Conservation (phyloP, 1,139 yeast species). For the Kodamaea derodonti region DNA sequence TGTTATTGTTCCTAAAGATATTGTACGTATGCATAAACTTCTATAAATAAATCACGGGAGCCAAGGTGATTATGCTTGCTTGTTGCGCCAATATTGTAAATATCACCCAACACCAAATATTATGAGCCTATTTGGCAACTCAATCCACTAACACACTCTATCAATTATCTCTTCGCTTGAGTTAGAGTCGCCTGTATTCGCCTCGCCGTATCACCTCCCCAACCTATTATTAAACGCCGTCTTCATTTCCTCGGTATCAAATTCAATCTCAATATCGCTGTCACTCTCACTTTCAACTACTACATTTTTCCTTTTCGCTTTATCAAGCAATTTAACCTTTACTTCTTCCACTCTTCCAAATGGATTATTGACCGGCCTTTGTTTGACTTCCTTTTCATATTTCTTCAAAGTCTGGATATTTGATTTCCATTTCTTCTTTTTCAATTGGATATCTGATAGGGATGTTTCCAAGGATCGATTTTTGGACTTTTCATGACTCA, state of each 20-base stretch:
- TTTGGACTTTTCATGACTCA: slow-evolving; percentile 18
- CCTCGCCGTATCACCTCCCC: too few relatives aligned
- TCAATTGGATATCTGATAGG: slow-evolving; percentile 14
- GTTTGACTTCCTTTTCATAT: slow-evolving; percentile 14
- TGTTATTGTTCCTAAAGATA: too few relatives aligned
- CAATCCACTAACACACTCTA: too few relatives aligned
- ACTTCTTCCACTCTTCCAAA: slow-evolving; percentile 3
- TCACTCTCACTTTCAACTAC: slow-evolving; percentile 10
- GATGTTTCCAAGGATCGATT: slow-evolving; percentile 19
- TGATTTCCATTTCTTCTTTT: slow-evolving; percentile 20
- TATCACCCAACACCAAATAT: too few relatives aligned
- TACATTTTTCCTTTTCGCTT: slow-evolving; percentile 8
- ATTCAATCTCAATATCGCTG: slow-evolving; percentile 19
- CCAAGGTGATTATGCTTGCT: too few relatives aligned
- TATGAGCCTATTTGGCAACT: too few relatives aligned
- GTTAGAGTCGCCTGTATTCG: too few relatives aligned
- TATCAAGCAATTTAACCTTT: slow-evolving; percentile 5
- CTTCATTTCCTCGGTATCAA: slow-evolving; percentile 15
- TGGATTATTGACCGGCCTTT: slow-evolving; percentile 4
- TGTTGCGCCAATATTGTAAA: too few relatives aligned
- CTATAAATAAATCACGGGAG: too few relatives aligned
- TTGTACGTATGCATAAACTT: too few relatives aligned
- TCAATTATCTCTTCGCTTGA: too few relatives aligned
- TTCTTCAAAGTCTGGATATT: slow-evolving; percentile 16
- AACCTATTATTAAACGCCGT: too few relatives aligned